phyloP scores from a whole-genome alignment of 2,329 filamentous ascomycete genomes.

The Scopulariopsis brevicaulis region DNA sequence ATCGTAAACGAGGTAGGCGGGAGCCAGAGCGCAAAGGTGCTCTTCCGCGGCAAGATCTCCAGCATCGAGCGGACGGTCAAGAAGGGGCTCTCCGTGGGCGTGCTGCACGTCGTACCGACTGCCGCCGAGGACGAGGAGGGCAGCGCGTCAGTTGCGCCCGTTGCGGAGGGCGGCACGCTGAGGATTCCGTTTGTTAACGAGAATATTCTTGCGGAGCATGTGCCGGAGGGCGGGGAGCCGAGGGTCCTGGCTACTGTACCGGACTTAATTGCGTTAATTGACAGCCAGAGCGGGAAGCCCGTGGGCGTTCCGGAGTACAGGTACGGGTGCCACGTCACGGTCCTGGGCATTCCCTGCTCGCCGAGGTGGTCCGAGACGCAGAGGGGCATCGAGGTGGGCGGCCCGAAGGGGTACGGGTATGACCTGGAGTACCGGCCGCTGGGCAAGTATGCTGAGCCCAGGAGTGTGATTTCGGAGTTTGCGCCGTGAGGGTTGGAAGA shows the following conservation, averaged over 20 bases:
- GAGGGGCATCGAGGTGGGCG: background rate
- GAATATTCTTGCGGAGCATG: background rate
- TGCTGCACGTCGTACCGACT: slow-evolving; percentile 14
- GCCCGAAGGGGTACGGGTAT: background rate
- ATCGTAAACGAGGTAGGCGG: slow-evolving; percentile 26
- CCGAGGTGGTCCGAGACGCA: background rate
- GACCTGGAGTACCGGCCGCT: background rate
- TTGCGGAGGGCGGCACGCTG: slow-evolving; percentile 10
- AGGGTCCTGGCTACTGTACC: slow-evolving; percentile 24
- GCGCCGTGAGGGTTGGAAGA: too few relatives aligned
- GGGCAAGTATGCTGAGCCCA: background rate
- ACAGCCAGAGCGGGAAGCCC: slow-evolving; percentile 21
- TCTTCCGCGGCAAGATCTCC: slow-evolving; percentile 20
- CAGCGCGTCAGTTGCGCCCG: background rate
- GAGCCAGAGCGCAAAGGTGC: slow-evolving; percentile 10
- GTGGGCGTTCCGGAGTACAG: slow-evolving; percentile 25
- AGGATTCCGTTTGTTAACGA: slow-evolving; percentile 17
- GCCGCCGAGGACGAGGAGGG: slow-evolving; percentile 12
- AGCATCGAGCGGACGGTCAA: slow-evolving; percentile 34
- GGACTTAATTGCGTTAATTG: slow-evolving; percentile 26
- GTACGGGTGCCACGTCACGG: slow-evolving; percentile 4
- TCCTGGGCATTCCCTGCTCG: background rate
- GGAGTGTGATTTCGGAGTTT: background rate
- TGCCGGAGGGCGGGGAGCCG: background rate
- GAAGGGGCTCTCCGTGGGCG: slow-evolving; percentile 36